Percentiles rank a stretch among this genome's conserved stretches.
phyloP scores from a whole-genome alignment of 768 basidiomycete species.

The Ramaria rubella region DNA sequence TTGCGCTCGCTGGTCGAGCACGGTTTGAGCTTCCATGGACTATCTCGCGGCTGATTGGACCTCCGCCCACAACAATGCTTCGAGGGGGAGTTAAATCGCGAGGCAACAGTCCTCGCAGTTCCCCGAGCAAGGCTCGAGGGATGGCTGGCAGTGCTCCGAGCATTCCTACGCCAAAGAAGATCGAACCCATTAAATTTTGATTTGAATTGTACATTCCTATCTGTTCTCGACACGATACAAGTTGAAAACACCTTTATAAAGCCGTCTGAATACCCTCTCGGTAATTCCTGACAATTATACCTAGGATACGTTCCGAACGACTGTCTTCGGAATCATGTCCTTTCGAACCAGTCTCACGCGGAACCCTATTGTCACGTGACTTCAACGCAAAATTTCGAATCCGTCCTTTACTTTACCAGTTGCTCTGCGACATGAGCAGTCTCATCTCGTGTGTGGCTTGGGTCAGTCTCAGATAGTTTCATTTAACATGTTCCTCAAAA shows the following conservation, averaged over 20 bases:
- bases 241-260: too few relatives aligned
- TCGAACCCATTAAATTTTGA: slow-evolving; percentile 37
- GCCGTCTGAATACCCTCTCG: too few relatives aligned
- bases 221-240: too few relatives aligned
- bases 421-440: slow-evolving; percentile 55
- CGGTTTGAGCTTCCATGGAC: slow-evolving; percentile 79
- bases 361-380: background rate
- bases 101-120: slow-evolving; percentile 16
- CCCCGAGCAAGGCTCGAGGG: slow-evolving; percentile 22
- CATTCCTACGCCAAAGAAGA: slow-evolving; percentile 38
- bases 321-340: too few relatives aligned
- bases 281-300: too few relatives aligned
- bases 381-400: background rate
- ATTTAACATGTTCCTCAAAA: slow-evolving; percentile 2
- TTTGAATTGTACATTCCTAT: too few relatives aligned
- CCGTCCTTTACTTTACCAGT: background rate
- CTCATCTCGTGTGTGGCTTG: slow-evolving; percentile 71
- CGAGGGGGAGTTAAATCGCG: slow-evolving; percentile 30
- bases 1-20: slow-evolving; percentile 55
- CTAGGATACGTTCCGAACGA: too few relatives aligned
- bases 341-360: too few relatives aligned
- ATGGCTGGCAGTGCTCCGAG: slow-evolving; percentile 19
- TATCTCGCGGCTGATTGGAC: slow-evolving; percentile 69
- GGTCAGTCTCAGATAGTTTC: slow-evolving; percentile 10
- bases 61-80: slow-evolving; percentile 63